A percentile compares a stretch with the other conserved stretches of the same genome.
Evolutionary conservation across 441 rosid genomes (phyloP).

Genomic region (Hura crepitans): DNA sequence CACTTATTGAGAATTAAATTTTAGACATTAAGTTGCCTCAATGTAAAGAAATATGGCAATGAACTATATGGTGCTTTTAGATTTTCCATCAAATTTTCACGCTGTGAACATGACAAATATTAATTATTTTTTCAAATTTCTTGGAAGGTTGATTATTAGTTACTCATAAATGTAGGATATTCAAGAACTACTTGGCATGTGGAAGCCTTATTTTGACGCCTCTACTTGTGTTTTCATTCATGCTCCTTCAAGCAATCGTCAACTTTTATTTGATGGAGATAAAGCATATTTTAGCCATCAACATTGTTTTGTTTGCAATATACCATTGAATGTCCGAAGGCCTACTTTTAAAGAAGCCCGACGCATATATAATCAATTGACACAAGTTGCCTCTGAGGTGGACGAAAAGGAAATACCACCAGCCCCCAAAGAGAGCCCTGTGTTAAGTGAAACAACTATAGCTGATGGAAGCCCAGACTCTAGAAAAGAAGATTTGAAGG

Average conservation of each 20-base stretch:
- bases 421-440: slow-evolving; percentile 27
- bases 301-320: slow-evolving; percentile 42
- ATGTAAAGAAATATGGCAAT: not conserved
- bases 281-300: slow-evolving; percentile 65
- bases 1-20: not conserved
- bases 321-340: slow-evolving; percentile 70
- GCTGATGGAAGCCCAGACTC: slow-evolving; percentile 24
- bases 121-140: not conserved
- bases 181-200: slow-evolving; percentile 75
- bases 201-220: slow-evolving; percentile 92
- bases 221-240: slow-evolving; percentile 62
- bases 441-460: slow-evolving; percentile 22
- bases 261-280: slow-evolving; percentile 63
- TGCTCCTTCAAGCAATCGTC: slow-evolving; percentile 84
- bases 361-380: slow-evolving; percentile 62
- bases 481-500: slow-evolving; percentile 33
- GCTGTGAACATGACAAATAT: not conserved
- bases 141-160: slow-evolving; percentile 20
- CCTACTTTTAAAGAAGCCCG: slow-evolving; percentile 88
- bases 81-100: not conserved
- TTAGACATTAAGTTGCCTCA: not conserved
- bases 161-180: slow-evolving; percentile 52
- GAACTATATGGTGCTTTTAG: not conserved
- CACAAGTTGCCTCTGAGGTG: slow-evolving; percentile 55
- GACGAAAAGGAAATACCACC: slow-evolving; percentile 42